phyloP scores from a whole-genome alignment of 257 asterid species.

The Solanum tarijense region DNA sequence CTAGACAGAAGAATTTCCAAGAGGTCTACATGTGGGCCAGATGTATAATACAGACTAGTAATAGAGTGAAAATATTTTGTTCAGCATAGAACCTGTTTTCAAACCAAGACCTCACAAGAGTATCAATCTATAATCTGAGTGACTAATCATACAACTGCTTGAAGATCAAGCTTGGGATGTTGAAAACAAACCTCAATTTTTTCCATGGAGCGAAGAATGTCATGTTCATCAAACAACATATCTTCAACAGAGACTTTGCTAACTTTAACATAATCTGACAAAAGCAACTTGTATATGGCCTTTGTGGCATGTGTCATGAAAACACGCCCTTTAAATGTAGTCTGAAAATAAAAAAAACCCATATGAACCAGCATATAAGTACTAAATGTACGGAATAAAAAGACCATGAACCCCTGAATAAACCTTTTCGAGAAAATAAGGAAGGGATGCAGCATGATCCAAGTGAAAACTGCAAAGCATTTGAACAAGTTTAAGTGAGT shows the following conservation, averaged over 20 bases:
- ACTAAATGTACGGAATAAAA: not conserved
- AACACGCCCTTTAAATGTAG: conserved; percentile 82
- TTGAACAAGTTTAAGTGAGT: not conserved
- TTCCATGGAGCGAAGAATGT: conserved; percentile 77
- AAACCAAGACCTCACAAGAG: not conserved
- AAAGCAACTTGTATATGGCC: conserved; percentile 87
- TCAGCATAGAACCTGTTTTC: not conserved
- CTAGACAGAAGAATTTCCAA: not conserved
- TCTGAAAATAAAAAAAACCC: conserved; percentile 32
- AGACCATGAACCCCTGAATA: conserved; percentile 5
- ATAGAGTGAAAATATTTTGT: not conserved
- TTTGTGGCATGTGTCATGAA: conserved; percentile 98
- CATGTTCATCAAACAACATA: conserved; percentile 83
- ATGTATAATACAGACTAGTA: not conserved
- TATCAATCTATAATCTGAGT: not conserved
- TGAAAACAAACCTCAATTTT: conserved; percentile 69
- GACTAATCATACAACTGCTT: not conserved
- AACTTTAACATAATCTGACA: conserved; percentile 87
- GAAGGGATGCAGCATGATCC: conserved; percentile 99
- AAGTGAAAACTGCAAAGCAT: conserved; percentile 78
- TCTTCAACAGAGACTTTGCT: conserved; percentile 99
- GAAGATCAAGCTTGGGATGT: not conserved
- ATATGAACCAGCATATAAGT: conserved; percentile 7
- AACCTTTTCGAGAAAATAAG: conserved; percentile 94
- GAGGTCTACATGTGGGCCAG: not conserved